phyloP scores from a whole-genome alignment of 2,329 filamentous ascomycete genomes.

The Blastomyces silverae region DNA sequence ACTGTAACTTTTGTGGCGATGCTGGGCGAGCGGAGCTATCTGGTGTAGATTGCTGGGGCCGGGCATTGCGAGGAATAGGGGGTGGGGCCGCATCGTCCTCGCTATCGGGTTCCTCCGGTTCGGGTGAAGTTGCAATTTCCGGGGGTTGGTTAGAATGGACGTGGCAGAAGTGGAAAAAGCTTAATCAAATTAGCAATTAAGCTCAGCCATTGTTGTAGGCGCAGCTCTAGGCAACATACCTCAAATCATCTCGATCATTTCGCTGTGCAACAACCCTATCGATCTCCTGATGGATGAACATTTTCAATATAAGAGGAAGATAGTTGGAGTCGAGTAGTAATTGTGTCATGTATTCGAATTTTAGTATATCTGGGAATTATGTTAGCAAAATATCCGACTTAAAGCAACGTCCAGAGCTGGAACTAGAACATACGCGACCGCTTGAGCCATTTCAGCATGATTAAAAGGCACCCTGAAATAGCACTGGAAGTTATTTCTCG shows the following conservation, averaged over 20 bases:
- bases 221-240: conserved; percentile 46
- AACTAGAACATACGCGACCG: conserved; percentile 64
- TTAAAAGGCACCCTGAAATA: conserved; percentile 76
- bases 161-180: conserved; percentile 89
- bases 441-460: conserved; percentile 95
- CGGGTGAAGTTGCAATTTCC: conserved; percentile 31
- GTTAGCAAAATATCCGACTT: conserved; percentile 14
- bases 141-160: conserved; percentile 57
- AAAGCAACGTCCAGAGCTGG: neutral
- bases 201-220: neutral
- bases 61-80: conserved; percentile 62
- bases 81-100: conserved; percentile 76
- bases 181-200: conserved; percentile 32
- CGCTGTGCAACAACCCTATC: conserved; percentile 82
- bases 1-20: conserved; percentile 24
- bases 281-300: conserved; percentile 90
- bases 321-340: conserved; percentile 93
- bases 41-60: conserved; percentile 33
- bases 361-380: conserved; percentile 64
- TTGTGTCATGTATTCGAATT: conserved; percentile 93
- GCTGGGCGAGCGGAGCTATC: conserved; percentile 25
- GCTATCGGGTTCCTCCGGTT: conserved; percentile 29
- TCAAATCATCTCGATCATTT: conserved; percentile 72
- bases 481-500: conserved; percentile 88
- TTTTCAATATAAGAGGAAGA: conserved; percentile 81